Evolutionary conservation across 345 rosid species (phyloP).

Genomic region (Eucalyptus erythrocorys): DNA sequence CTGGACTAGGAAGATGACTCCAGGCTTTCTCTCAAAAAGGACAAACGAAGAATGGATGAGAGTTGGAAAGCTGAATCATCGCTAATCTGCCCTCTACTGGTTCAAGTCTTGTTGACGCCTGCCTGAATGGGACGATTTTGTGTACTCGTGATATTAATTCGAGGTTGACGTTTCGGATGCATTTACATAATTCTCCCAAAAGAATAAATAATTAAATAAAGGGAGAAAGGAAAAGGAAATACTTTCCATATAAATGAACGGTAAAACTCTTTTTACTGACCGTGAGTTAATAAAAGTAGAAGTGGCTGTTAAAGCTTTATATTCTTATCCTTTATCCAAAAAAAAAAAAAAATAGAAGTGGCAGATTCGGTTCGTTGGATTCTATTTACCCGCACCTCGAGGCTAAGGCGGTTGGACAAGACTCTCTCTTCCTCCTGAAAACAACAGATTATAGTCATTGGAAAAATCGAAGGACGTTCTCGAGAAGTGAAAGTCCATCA

Average conservation of each 20-base stretch:
- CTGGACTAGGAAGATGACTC: background rate
- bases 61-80: background rate
- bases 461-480: background rate
- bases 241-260: background rate
- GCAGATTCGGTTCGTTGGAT: background rate
- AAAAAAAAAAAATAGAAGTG: background rate
- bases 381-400: background rate
- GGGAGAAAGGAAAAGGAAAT: background rate
- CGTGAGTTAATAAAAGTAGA: background rate
- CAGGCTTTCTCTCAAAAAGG: background rate
- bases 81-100: background rate
- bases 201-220: background rate
- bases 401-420: background rate
- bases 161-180: background rate
- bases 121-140: background rate
- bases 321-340: too few relatives aligned
- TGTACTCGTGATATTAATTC: background rate
- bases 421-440: background rate
- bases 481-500: background rate
- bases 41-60: background rate
- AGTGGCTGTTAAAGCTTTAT: too few relatives aligned
- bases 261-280: background rate
- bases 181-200: background rate
- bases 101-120: background rate
- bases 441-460: background rate